Base-by-base conservation (phyloP, 768 basidiomycete species). In the Leucocoprinus sp. region DNA sequence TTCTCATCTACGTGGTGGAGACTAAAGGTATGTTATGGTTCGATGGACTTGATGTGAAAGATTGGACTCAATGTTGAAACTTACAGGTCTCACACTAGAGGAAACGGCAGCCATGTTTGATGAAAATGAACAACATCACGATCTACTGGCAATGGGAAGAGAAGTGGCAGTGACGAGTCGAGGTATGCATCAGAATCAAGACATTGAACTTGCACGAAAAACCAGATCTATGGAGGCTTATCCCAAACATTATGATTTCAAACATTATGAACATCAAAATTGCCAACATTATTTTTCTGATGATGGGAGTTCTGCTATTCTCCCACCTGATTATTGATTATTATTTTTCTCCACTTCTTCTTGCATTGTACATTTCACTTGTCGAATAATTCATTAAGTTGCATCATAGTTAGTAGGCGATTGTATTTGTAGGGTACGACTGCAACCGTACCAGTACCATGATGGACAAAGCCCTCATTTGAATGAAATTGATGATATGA, bases 51-150 rank as follows among this genome's bases (percentile, higher is more conserved):
- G n/a, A 22, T 5, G 11, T 2, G 6, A 28, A 12, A 6, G 27
- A 9, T 39, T 23, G 21, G 8, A 23, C 19, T 37, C 1, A 52
- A 45, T 28, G 54, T 33, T 45, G 37, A 8, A 50, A 39, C 34
- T 17, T 34, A 48, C 39, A 70, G 76, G 78, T 12, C 70, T 75
- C 31, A 84, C 83, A 2, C 66, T 84, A 24, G 84, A 87, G 59
- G 84, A 87, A 58, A 86, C 84, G 0, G 76, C 83, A 0, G 75
- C 74, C 4, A 61, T 86, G 7, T 87, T 86, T 43, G 84, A 86
- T 48, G 80, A 83, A 12, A 74, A 78, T 38, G 63, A 72, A 21
- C 65, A 64, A 26, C 64, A 63, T 21, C 59, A 64, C 8, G 69
- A 72, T 41, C 64, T 80, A 37, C 57, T 64, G 14, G 61, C 66